phyloP scores from a whole-genome alignment of 2,329 filamentous ascomycete genomes.

The Phyllosticta capitalensis region DNA sequence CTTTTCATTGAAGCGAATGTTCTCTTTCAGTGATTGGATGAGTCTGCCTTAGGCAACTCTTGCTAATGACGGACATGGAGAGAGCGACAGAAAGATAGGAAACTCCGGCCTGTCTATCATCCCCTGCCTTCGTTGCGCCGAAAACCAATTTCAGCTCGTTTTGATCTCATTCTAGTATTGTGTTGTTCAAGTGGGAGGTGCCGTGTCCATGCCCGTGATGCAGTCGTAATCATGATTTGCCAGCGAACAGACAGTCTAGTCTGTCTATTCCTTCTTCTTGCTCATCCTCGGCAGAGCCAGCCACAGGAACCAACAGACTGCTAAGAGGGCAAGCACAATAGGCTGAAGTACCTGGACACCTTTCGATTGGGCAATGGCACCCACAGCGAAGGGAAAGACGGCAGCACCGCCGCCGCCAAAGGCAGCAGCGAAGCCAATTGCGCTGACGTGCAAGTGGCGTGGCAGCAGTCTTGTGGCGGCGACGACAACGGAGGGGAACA shows the following conservation, averaged over 20 bases:
- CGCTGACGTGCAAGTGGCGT: slow-evolving; percentile 62
- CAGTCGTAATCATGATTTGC: neutral
- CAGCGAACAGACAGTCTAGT: neutral
- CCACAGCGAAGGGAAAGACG: slow-evolving; percentile 55
- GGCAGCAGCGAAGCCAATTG: slow-evolving; percentile 71
- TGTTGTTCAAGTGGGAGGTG: neutral
- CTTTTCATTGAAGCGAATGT: no score
- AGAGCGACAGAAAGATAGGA: neutral
- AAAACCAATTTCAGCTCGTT: neutral
- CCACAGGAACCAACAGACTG: slow-evolving; percentile 44
- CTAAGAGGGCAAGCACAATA: slow-evolving; percentile 46
- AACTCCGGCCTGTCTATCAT: neutral
- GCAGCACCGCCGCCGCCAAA: slow-evolving; percentile 68
- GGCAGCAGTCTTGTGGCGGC: slow-evolving; percentile 67
- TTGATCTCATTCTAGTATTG: neutral
- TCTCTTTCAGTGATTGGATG: no score
- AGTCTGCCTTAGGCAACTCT: no score
- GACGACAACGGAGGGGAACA: slow-evolving; percentile 68
- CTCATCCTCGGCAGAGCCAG: slow-evolving; percentile 36
- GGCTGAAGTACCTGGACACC: slow-evolving; percentile 53
- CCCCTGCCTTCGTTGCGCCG: neutral
- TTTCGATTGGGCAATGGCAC: slow-evolving; percentile 54
- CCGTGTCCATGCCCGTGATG: neutral
- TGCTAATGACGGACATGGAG: neutral
- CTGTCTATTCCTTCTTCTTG: slow-evolving; percentile 5